phyloP scores from a whole-genome alignment of 1,284 basidiomycete species.

The Blastosporella zonata region DNA sequence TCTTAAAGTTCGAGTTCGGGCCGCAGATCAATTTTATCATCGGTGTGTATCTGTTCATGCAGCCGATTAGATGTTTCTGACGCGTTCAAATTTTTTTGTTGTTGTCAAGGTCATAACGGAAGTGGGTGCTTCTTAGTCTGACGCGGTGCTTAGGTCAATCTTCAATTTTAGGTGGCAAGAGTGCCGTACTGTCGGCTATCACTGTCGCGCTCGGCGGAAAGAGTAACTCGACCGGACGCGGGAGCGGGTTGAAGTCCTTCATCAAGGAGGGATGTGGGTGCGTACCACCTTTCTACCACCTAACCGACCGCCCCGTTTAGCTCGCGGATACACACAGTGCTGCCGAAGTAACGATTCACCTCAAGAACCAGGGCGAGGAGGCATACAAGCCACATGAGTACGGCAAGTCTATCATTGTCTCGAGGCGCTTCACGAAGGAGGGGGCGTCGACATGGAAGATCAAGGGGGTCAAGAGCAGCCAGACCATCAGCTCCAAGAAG shows the following conservation, averaged over 20 bases:
- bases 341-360: constrained; percentile 74
- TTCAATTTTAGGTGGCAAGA: constrained; percentile 76
- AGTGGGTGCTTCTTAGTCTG: constrained; percentile 44
- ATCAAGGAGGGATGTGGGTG: constrained; percentile 84
- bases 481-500: constrained; percentile 73
- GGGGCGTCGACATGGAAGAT: constrained; percentile 85
- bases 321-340: constrained; percentile 37
- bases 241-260: constrained; percentile 83
- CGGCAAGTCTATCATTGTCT: constrained; percentile 82
- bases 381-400: constrained; percentile 85
- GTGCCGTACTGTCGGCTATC: constrained; percentile 91
- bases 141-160: not conserved
- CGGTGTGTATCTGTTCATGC: constrained; percentile 50
- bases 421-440: constrained; percentile 76
- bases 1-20: constrained; percentile 78
- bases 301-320: not conserved
- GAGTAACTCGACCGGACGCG: constrained; percentile 85
- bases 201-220: constrained; percentile 94
- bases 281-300: constrained; percentile 24
- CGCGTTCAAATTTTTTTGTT: not conserved
- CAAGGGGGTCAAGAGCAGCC: constrained; percentile 60
- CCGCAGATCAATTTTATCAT: constrained; percentile 97
- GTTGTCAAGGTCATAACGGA: constrained; percentile 68
- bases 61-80: not conserved
- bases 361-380: constrained; percentile 89